Evolutionary conservation across 805 yeast species (phyloP), one percentile per base, ranked within the genome.

Genomic region (Priceomyces medius): DNA sequence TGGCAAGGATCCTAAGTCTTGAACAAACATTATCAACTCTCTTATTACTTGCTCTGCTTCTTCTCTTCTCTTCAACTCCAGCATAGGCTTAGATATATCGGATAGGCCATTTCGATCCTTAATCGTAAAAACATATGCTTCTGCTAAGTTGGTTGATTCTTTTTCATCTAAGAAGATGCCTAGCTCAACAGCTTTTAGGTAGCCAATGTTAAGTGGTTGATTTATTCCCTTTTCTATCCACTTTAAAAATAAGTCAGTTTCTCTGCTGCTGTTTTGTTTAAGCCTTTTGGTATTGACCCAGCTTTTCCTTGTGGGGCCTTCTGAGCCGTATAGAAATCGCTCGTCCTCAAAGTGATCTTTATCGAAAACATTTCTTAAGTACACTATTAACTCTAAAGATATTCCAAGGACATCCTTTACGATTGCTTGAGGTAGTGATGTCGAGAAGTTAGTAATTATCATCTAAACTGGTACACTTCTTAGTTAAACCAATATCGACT

Each of bases 331-430:
- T 3, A 66, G 65, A 53, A 74, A 74, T 27, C 64, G 54, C 42
- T 70, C 73, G 48, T 79, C 83, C 20, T 63, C 63, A 53, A 76
- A 81, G 50, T 65, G 68, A 9, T 70, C 75, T 45, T 80, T 83
- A 6, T 77, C 76, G 45, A 81, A 80, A 16, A 81, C 58, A 1
- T 81, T 80, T 43, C 85, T 63, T 12, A 80, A 56, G 49, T 70
- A 81, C 2, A 81, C 73, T 20, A 81, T 60, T 49, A 84, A 78
- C 1, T 84, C 81, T 48, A 80, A 64, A 0, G 82, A 69, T 69
- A 77, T 76, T 0, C 68, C 56, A 13, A 80, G 47, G 58, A 78
- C 64, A 1, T 79, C 67, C 39, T 76, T 71, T 5, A 79, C 61
- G 40, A 76, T n/a, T n/a, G n/a, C n/a, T n/a, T n/a, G n/a, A n/a